Evolutionary conservation across 1,284 basidiomycete species (phyloP), one percentile per base, ranked within the genome.

Genomic region (Leccinum angustisporum): DNA sequence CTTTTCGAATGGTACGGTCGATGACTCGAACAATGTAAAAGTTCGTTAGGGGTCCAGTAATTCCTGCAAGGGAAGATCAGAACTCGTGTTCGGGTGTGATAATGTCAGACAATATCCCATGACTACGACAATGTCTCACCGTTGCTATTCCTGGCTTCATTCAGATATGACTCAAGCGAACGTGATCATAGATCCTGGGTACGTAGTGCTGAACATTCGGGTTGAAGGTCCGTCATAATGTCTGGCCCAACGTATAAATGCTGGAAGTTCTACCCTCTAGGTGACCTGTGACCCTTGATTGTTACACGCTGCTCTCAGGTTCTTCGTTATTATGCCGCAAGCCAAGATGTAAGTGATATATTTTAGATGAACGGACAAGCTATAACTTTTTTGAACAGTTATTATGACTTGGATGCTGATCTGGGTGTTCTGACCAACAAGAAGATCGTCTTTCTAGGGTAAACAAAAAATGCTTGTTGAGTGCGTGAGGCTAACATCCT

Each of bases 361-460:
- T 52, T 31, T 34, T 54, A 16, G 30, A 21, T 25, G 30, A 58
- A 54, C 56, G 25, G 18, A 36, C 9, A 46, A 46, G 6, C 27
- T n/a, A 40, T 56, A 36, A 10, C 5, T 55, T 48, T 11, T 38
- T 51, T 25, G 36, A 46, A 46, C 62, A 86, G 85, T 64, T 86
- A 86, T 69, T 84, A 87, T 72, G 86, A 87, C 70, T 71, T 80
- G 18, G 85, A 87, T 68, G 84, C 86, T 10, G 80, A 86, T 68
- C 73, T 85, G 21, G 70, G 68, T 43, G 43, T 81, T 40, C 72
- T 87, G 57, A 73, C 77, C 50, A 77, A 74, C 65, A 87, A 83
- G 75, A 81, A 76, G 8, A 83, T 87, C 58, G 83, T 86, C 18
- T 87, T 87, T 74, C 72, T 87, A 34, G 86, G 86, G 85, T 85